phyloP scores from a whole-genome alignment of 805 yeast genomes.

The Sugiyamaella valdiviana region DNA sequence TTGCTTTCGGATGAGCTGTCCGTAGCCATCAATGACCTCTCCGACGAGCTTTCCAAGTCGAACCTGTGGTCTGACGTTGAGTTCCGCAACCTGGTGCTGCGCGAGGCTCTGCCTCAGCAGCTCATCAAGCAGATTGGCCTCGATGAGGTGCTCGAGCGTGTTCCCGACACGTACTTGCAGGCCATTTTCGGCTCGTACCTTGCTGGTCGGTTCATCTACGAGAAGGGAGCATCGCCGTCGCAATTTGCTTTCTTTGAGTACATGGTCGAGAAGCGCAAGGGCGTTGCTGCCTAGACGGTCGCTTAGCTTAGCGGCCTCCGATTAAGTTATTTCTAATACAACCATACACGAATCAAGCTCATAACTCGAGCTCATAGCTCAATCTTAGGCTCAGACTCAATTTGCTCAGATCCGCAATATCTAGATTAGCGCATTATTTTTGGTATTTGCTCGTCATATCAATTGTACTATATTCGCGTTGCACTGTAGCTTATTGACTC shows the following conservation, averaged over 20 bases:
- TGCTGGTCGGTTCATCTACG: slow-evolving; percentile 79
- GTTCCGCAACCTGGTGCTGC: slow-evolving; percentile 71
- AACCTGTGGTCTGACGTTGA: slow-evolving; percentile 75
- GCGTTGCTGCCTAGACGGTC: background rate
- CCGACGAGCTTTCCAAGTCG: slow-evolving; percentile 76
- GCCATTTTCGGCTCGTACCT: slow-evolving; percentile 84
- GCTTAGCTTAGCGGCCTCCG: background rate
- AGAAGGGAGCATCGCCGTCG: slow-evolving; percentile 72
- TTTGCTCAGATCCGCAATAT: no score
- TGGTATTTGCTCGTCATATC: no score
- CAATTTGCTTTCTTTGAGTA: slow-evolving; percentile 46
- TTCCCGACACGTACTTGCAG: slow-evolving; percentile 80
- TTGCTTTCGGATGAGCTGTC: slow-evolving; percentile 76
- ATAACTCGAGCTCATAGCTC: background rate
- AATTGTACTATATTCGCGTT: no score
- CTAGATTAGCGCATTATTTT: no score
- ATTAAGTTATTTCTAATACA: background rate
- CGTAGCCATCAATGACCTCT: slow-evolving; percentile 72
- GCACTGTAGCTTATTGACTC: no score
- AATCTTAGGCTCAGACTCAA: no score
- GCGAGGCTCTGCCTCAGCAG: slow-evolving; percentile 70
- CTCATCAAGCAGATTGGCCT: slow-evolving; percentile 58
- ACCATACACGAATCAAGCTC: no score
- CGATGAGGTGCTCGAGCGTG: slow-evolving; percentile 60
- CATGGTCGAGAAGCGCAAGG: slow-evolving; percentile 31